A percentile compares a stretch with the other conserved stretches of the same genome.
Conservation (phyloP, 768 basidiomycete genomes). For the Lactifluus hygrophoroides region DNA sequence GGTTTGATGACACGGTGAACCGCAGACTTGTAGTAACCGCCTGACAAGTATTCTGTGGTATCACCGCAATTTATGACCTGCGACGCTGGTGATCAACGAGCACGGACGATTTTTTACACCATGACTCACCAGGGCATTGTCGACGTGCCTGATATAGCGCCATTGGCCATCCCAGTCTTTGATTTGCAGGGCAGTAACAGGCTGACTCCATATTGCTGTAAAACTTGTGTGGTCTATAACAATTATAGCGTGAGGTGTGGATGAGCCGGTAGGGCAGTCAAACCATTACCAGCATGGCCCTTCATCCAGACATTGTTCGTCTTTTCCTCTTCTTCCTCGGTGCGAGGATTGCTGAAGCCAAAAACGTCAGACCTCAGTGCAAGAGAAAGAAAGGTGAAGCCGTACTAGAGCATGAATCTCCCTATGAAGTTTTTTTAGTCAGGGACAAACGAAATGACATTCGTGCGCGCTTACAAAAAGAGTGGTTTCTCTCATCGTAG, state of each 20-base stretch:
- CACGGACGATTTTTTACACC: neutral
- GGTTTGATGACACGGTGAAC: conserved; percentile 34
- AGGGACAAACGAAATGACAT: neutral
- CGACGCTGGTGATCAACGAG: neutral
- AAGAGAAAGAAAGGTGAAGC: neutral
- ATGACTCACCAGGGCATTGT: conserved; percentile 29
- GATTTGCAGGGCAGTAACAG: conserved; percentile 31
- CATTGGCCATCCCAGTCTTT: conserved; percentile 29
- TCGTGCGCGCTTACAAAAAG: conserved; percentile 12
- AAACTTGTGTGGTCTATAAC: conserved; percentile 28
- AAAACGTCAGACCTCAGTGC: neutral
- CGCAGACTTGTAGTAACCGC: conserved; percentile 31
- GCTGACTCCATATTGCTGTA: conserved; percentile 33
- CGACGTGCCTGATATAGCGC: conserved; percentile 31
- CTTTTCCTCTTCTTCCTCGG: conserved; percentile 28
- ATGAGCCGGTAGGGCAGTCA: neutral
- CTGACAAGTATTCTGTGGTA: conserved; percentile 29
- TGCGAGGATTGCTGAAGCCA: conserved; percentile 26
- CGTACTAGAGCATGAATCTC: conserved; percentile 61
- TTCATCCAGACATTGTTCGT: conserved; percentile 31
- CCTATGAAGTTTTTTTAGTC: conserved; percentile 29
- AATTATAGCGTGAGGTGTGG: neutral
- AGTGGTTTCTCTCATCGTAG: conserved; percentile 28
- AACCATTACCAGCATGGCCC: conserved; percentile 29
- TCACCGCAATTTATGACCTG: conserved; percentile 37